Percentiles rank a stretch among this genome's conserved stretches.
Conservation (phyloP, 805 yeast genomes). For the Maudiozyma saulgeensis region DNA sequence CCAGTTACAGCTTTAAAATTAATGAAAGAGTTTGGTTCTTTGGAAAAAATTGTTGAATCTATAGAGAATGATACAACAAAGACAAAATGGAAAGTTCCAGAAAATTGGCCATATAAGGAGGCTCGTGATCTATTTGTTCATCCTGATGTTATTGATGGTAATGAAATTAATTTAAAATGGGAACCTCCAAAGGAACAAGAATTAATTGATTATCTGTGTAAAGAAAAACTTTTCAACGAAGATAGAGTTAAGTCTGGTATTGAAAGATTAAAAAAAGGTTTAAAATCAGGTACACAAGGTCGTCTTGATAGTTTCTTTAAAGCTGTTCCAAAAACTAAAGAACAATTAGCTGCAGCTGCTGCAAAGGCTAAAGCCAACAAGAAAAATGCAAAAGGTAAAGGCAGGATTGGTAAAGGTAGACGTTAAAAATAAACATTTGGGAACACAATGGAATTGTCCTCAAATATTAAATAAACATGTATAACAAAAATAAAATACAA, state of each 20-base stretch:
- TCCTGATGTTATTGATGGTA: slow-evolving; percentile 67
- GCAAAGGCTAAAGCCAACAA: slow-evolving; percentile 26
- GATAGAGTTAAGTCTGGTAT: slow-evolving; percentile 86
- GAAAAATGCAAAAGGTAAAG: slow-evolving; percentile 16
- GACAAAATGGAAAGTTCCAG: slow-evolving; percentile 79
- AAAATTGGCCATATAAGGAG: slow-evolving; percentile 85
- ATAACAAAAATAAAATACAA: too few species aligned
- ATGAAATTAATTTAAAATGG: slow-evolving; percentile 72
- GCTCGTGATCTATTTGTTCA: slow-evolving; percentile 75
- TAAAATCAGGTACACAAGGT: slow-evolving; percentile 81
- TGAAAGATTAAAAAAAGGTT: slow-evolving; percentile 70
- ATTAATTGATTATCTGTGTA: slow-evolving; percentile 70
- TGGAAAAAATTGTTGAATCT: slow-evolving; percentile 67
- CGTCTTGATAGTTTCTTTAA: slow-evolving; percentile 87
- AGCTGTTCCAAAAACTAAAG: slow-evolving; percentile 46
- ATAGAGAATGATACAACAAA: slow-evolving; percentile 39
- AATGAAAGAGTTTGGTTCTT: slow-evolving; percentile 71
- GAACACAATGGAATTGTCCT: neutral
- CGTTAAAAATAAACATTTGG: neutral
- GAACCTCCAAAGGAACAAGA: slow-evolving; percentile 79
- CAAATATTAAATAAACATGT: too few species aligned
- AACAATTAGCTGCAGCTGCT: slow-evolving; percentile 31
- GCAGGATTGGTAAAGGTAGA: slow-evolving; percentile 20
- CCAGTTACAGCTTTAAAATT: slow-evolving; percentile 89
- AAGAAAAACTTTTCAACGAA: slow-evolving; percentile 84